Percentiles rank a stretch among this genome's conserved stretches.
Evolutionary conservation across 2,329 filamentous ascomycete species (phyloP).

Genomic region (Cladorrhinum sp.): DNA sequence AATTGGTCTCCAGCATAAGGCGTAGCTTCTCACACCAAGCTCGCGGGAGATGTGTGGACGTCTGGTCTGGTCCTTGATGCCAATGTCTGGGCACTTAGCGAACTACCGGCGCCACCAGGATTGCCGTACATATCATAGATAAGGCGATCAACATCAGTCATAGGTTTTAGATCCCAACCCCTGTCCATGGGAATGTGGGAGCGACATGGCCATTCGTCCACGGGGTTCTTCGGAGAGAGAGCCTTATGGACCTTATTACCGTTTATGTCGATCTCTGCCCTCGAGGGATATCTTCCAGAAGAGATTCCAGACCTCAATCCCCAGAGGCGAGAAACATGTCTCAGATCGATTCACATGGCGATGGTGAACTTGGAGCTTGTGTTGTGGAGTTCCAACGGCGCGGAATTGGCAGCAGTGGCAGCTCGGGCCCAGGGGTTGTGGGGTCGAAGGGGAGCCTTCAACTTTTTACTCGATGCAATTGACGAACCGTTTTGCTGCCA

Average conservation of each 20-base stretch:
- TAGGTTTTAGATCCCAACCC: constrained; percentile 21
- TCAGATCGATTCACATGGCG: neutral
- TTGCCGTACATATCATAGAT: constrained; percentile 25
- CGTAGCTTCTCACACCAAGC: neutral
- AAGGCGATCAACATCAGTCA: constrained; percentile 27
- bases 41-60: neutral
- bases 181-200: constrained; percentile 10
- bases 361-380: neutral
- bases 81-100: constrained; percentile 13
- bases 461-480: neutral
- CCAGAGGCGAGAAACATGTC: neutral
- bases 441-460: neutral
- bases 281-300: neutral
- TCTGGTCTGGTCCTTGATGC: constrained; percentile 1
- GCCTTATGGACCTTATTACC: neutral
- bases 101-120: constrained; percentile 26
- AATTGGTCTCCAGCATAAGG: neutral
- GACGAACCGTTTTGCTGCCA: neutral
- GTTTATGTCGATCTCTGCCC: neutral
- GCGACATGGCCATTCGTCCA: neutral
- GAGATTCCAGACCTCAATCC: neutral
- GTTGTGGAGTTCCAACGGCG: neutral
- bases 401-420: neutral
- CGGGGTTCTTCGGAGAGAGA: neutral
- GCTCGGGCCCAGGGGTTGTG: neutral